Evolutionary conservation across 768 basidiomycete species (phyloP), one percentile per base, ranked within the genome.

Genomic region (Leccinum broughii): DNA sequence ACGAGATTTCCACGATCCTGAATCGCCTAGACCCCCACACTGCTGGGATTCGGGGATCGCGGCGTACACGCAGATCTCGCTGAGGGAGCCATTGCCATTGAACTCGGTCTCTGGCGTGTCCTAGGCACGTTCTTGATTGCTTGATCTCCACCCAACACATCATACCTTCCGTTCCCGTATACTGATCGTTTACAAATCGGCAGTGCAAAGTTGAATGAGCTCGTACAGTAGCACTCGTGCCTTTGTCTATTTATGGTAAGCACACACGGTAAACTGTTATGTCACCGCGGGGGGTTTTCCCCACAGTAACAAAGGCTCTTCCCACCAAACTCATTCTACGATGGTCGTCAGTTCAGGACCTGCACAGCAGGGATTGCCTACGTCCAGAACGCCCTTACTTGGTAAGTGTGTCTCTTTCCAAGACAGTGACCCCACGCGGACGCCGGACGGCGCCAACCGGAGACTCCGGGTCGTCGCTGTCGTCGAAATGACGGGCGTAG

Each of bases 41-140:
- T 28, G 26, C 26, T 28, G 26, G 26, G 26, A 28, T 28, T 28
- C 26, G 26, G 26, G 26, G 26, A 28, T 28, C 26, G 6, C 26
- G 26, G 26, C 26, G 26, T 28, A 7, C 26, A 28, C 26, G 81
- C 82, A 32, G 89, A 90, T 71, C 77, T 89, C n/a, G 86, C 87
- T 1, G 81, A 77, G 3, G 88, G 86, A 7, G 26, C 26, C 26
- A 26, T 26, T 1, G 85, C 86, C 5, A 56, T 79, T 2, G 84
- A 85, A 55, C 76, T 89, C 1, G 82, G 85, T 2, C 69, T 91
- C 46, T 83, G 81, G 80, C 72, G 89, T 35, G 79, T 88, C 7
- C 75, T 91, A 24, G 87, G 87, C 87, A 63, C 51, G 82, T 50
- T 11, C 3, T 3, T 30, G 30, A 32, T 15, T 26, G 4, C n/a